A percentile compares a stretch with the other conserved stretches of the same genome.
phyloP scores from a whole-genome alignment of 2,329 filamentous ascomycete genomes.

The Fusarium verticillioides region DNA sequence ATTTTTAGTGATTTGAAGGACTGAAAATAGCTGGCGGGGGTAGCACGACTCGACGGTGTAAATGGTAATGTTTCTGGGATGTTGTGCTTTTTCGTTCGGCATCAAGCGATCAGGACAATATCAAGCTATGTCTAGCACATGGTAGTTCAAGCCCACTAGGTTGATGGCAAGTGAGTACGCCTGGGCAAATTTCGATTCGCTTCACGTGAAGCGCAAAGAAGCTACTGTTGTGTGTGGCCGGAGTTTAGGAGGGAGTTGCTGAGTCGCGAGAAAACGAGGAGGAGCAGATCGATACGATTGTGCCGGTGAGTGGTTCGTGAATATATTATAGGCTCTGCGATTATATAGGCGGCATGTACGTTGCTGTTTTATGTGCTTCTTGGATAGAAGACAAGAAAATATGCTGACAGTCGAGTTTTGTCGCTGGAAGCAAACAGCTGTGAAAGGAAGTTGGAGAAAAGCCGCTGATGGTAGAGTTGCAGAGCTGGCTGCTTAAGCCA shows the following conservation, averaged over 20 bases:
- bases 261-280: conserved; percentile 2
- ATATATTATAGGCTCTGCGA: conserved; percentile 14
- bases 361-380: conserved; percentile 8
- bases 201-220: neutral
- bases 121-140: conserved; percentile 6
- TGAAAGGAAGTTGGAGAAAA: conserved; percentile 1
- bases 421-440: neutral
- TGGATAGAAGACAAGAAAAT: conserved; percentile 4
- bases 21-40: neutral
- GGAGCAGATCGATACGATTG: conserved; percentile 6
- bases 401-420: neutral
- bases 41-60: neutral
- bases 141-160: neutral
- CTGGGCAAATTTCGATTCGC: neutral
- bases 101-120: conserved; percentile 7
- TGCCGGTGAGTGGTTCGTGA: conserved; percentile 13
- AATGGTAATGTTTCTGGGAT: neutral
- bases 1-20: neutral
- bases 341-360: neutral
- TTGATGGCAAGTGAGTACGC: neutral
- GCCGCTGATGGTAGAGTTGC: conserved; percentile 10
- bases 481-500: conserved; percentile 20
- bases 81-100: conserved; percentile 3
- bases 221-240: neutral
- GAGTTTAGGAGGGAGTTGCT: neutral